Evolutionary conservation across 2,329 filamentous ascomycete species (phyloP), one percentile per base, ranked within the genome.

Genomic region (Lecanicillium sp.): DNA sequence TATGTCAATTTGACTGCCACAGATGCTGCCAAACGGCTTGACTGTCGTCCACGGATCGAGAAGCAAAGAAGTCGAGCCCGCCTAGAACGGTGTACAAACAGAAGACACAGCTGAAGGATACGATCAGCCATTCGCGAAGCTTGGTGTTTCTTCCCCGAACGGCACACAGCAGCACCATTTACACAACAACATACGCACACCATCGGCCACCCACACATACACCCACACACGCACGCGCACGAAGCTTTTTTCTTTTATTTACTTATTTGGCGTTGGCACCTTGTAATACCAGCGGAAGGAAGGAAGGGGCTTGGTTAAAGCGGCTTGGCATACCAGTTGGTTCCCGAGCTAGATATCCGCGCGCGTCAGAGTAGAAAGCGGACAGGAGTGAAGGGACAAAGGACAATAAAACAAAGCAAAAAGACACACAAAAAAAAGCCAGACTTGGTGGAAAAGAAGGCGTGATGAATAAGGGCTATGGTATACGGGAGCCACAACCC

Each of bases 401-500:
- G 14, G 9, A 17, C 9, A 12, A 15, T 18, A 15, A 33, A 15
- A 33, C 15, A 17, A n/a, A 33, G 12, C 30, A 31, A 17, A 33
- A 38, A 34, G 22, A 17, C 31, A 25, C 22, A 31, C 18, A 35
- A 32, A 30, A 38, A 30, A 15, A 31, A 29, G 35, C 22, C 17
- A 32, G 22, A 29, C 34, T 17, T 20, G 20, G 18, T 37, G 39
- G 35, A 33, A 19, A 29, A 37, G 33, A 41, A 36, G 39, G 48
- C 41, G 46, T 15, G 34, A 38, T 27, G 15, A 36, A 9, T 15
- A 47, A 52, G 51, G 51, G 56, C 49, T 48, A 47, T 47, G 45
- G 46, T 39, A 39, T 40, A 42, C 43, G 47, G 43, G 41, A 45
- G 45, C 49, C 47, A 49, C 52, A 32, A 34, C 40, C 58, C 61